Conservation (phyloP, 148 eudicot species). For the Agrostemma githago region DNA sequence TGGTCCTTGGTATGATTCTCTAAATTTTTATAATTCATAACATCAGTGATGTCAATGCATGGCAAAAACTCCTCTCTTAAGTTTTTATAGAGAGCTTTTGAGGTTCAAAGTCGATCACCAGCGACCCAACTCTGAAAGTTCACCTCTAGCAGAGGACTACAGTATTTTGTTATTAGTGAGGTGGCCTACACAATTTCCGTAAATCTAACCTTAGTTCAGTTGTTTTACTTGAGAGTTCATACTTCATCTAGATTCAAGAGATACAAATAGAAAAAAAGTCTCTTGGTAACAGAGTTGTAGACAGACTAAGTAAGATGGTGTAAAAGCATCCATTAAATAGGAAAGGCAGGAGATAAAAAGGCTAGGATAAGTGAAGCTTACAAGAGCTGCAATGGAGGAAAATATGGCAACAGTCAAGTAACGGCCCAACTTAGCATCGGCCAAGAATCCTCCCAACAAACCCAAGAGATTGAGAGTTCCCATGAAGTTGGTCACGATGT, state of each 20-base stretch:
- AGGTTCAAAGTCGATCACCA: neutral
- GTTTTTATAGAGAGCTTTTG: neutral
- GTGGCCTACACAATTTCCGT: no score
- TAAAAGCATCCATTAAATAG: neutral
- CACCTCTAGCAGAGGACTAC: no score
- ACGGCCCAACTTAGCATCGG: slow-evolving; percentile 94
- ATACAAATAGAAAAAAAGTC: no score
- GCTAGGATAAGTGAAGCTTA: slow-evolving; percentile 25
- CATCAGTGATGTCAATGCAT: no score
- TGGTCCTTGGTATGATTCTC: neutral
- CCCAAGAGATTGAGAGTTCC: slow-evolving; percentile 90
- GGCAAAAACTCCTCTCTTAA: no score
- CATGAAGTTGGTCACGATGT: slow-evolving; percentile 90
- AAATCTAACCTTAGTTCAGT: no score
- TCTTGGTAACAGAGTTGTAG: no score
- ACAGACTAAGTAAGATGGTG: neutral
- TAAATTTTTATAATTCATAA: no score
- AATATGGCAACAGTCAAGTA: slow-evolving; percentile 75
- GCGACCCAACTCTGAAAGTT: no score
- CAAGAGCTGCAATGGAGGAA: slow-evolving; percentile 75
- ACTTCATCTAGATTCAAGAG: no score
- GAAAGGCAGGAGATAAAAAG: neutral
- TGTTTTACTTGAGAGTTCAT: no score
- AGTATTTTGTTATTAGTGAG: no score
- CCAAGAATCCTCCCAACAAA: slow-evolving; percentile 83